A percentile compares a stretch with the other conserved stretches of the same genome.
These are phyloP conservation scores for Macrophomina pseudophaseolina DNA, from an alignment of 2,329 filamentous ascomycete genomes.

Conservation along the genomic window DNA sequence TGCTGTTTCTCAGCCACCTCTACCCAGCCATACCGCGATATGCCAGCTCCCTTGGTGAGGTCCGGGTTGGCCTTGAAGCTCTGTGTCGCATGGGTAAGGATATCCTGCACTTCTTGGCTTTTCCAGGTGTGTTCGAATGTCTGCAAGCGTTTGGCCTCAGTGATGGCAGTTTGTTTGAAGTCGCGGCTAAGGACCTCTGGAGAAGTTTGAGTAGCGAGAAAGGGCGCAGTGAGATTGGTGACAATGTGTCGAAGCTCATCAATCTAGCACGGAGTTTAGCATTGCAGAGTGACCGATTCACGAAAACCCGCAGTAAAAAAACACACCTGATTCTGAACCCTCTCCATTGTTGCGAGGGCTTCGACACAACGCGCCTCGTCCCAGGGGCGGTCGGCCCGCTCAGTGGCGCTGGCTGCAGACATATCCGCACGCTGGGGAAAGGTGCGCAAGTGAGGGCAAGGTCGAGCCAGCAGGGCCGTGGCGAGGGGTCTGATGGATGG, in stretches of 20 bases:
- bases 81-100: conserved; percentile 42
- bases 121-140: conserved; percentile 46
- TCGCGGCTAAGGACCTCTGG: conserved; percentile 43
- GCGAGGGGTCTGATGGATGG: neutral
- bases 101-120: conserved; percentile 40
- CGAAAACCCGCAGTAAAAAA: neutral
- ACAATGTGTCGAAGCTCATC: conserved; percentile 50
- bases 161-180: conserved; percentile 45
- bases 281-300: neutral
- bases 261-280: conserved; percentile 39
- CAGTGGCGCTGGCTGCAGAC: neutral
- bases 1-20: conserved; percentile 36
- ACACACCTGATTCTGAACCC: conserved; percentile 49
- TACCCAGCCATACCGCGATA: conserved; percentile 48
- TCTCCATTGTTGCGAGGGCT: conserved; percentile 52
- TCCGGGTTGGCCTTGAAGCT: conserved; percentile 45
- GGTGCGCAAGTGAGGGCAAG: neutral
- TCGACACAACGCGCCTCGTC: conserved; percentile 48
- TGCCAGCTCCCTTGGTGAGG: conserved; percentile 40
- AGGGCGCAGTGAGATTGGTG: conserved; percentile 48
- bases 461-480: neutral
- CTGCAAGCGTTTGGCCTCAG: conserved; percentile 44
- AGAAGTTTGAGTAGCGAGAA: conserved; percentile 36
- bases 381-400: conserved; percentile 33
- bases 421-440: neutral